phyloP scores from a whole-genome alignment of 2,329 filamentous ascomycete genomes.

The Neocucurbitaria cava region DNA sequence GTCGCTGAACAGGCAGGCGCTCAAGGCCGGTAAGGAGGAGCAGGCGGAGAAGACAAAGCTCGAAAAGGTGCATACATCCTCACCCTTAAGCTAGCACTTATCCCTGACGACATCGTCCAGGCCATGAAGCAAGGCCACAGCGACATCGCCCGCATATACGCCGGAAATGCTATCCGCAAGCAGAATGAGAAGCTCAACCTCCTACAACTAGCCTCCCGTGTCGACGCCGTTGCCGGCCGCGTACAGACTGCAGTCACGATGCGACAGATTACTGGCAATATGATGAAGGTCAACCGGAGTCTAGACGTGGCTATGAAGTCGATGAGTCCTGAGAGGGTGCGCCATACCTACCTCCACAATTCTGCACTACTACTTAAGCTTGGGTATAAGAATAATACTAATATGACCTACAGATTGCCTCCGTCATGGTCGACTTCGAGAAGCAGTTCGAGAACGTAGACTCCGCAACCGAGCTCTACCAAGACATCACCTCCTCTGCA shows the following conservation, averaged over 20 bases:
- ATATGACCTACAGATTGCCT: slow-evolving; percentile 59
- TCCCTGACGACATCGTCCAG: slow-evolving; percentile 39
- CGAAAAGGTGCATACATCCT: slow-evolving; percentile 58
- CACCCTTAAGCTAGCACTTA: not conserved
- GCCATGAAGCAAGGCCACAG: slow-evolving; percentile 66
- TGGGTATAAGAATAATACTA: slow-evolving; percentile 1
- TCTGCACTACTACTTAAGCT: not conserved
- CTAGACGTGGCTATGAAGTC: slow-evolving; percentile 69
- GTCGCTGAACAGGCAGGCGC: slow-evolving; percentile 67
- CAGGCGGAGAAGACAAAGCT: slow-evolving; percentile 67
- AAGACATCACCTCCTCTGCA: slow-evolving; percentile 81
- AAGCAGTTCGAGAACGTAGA: slow-evolving; percentile 62
- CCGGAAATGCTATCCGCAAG: slow-evolving; percentile 68
- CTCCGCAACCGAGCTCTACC: slow-evolving; percentile 72
- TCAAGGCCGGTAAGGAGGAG: slow-evolving; percentile 68
- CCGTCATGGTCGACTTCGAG: slow-evolving; percentile 72
- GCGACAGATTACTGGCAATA: slow-evolving; percentile 66
- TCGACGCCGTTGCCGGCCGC: slow-evolving; percentile 65
- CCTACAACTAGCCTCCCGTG: slow-evolving; percentile 62
- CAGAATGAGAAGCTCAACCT: slow-evolving; percentile 68
- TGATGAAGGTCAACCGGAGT: slow-evolving; percentile 68
- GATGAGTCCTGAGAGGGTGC: slow-evolving; percentile 68
- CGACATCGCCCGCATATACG: slow-evolving; percentile 69
- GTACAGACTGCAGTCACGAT: slow-evolving; percentile 71
- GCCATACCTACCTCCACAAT: slow-evolving; percentile 6